phyloP scores from a whole-genome alignment of 495 filamentous ascomycete genomes.

The Annulohypoxylon nitens region DNA sequence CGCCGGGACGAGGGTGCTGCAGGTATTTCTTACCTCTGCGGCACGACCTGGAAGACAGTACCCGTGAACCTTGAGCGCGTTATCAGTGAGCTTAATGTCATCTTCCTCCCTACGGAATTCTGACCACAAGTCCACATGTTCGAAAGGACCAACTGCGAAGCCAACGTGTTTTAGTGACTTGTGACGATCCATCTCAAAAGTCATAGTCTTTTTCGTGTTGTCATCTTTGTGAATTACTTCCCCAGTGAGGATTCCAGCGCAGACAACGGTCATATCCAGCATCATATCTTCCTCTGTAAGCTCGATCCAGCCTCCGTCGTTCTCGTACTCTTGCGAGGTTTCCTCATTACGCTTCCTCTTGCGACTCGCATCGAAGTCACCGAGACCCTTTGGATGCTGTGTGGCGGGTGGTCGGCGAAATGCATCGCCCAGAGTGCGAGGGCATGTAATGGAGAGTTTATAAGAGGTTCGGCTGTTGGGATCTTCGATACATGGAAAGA shows the following conservation, averaged over 20 bases:
- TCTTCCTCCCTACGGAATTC: slow-evolving; percentile 90
- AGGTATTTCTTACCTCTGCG: slow-evolving; percentile 85
- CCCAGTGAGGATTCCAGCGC: slow-evolving; percentile 87
- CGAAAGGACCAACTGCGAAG: slow-evolving; percentile 93
- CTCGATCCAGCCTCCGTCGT: slow-evolving; percentile 43
- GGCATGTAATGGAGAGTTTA: slow-evolving; percentile 88
- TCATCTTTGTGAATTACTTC: slow-evolving; percentile 82
- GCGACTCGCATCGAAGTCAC: slow-evolving; percentile 35
- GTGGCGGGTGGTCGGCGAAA: slow-evolving; percentile 62
- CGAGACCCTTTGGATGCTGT: slow-evolving; percentile 36
- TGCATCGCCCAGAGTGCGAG: slow-evolving; percentile 87
- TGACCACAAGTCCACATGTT: slow-evolving; percentile 84
- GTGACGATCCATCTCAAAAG: slow-evolving; percentile 77
- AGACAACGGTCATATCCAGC: slow-evolving; percentile 88
- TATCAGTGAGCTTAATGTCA: slow-evolving; percentile 87
- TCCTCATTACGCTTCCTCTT: slow-evolving; percentile 55
- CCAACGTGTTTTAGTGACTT: slow-evolving; percentile 89
- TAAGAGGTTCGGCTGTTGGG: slow-evolving; percentile 81
- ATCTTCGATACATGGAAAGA: slow-evolving; percentile 95
- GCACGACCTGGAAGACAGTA: slow-evolving; percentile 89
- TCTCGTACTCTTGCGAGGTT: slow-evolving; percentile 45
- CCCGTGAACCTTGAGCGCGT: slow-evolving; percentile 85
- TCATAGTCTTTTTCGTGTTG: slow-evolving; percentile 81
- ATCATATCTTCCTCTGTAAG: slow-evolving; percentile 82
- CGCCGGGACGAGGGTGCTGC: slow-evolving; percentile 67